Base-by-base conservation (phyloP, 257 asterid genomes). In the Capsicum baccatum region DNA sequence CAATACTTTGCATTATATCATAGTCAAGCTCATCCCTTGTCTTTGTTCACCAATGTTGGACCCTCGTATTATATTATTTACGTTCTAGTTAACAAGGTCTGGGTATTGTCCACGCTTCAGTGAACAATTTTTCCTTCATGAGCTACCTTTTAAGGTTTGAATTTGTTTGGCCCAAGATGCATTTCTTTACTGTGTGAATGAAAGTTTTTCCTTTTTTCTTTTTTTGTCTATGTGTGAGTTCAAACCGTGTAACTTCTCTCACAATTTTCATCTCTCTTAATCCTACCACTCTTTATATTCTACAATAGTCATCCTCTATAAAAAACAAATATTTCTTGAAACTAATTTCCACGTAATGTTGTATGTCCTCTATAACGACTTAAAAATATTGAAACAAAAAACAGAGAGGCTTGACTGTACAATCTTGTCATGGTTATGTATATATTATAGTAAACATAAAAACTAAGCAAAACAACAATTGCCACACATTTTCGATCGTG, bases 171-270 rank as follows among this genome's bases (percentile, higher is more conserved):
- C 42, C 42, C 42, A 37, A 39, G 42, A 39, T 39, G 4, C 42
- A 39, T 39, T 39, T 26, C 33, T 26, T 2, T 39, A 39, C 42
- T n/a, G 42, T n/a, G 59, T 73, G 59, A 73, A 70, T 19, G 11
- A n/a, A 52, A 10, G 16, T n/a, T 12, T 33, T 26, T 9, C 9
- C 39, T 17, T 3, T 37, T 21, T 21, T 21, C 21, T 21, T 21
- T 21, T 39, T 13, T 39, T 68, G 1, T 63, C 6, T 35, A 13
- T 15, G 3, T 1, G 6, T n/a, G 33, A 26, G 33, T 26, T 26
- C 79, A 47, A 71, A 47, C 39, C 79, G 58, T 47, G 58, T 71
- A 47, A 10, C 79, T 44, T 71, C 58, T 71, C 79, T 71, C 58
- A 71, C 79, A 71, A 71, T 71, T n/a, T 71, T 71, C 33, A 47